These are phyloP conservation scores for Corylus avellana DNA, from an alignment of 306 rosid genomes.

Conservation along the genomic window DNA sequence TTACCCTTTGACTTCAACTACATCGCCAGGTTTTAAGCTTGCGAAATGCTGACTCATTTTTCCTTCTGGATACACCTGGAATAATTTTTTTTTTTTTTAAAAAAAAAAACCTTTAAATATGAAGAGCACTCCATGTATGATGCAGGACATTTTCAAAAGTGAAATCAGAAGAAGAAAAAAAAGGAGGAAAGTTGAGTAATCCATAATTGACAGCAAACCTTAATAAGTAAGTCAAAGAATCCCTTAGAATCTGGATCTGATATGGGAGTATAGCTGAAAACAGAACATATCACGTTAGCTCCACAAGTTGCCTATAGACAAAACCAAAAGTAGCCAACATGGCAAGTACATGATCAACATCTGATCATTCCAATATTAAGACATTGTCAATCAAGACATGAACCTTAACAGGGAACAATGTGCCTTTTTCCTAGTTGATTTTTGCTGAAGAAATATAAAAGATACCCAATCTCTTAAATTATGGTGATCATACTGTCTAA, in stretches of 20 bases:
- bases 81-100: constrained; percentile 12
- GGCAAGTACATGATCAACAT: not conserved
- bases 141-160: constrained; percentile 6
- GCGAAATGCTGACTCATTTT: constrained; percentile 99
- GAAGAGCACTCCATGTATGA: not conserved
- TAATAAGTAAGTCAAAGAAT: constrained; percentile 88
- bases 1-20: constrained; percentile 98
- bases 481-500: not conserved
- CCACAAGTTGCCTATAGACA: constrained; percentile 22
- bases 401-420: not conserved
- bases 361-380: not conserved
- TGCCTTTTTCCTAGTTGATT: not conserved
- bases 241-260: constrained; percentile 92
- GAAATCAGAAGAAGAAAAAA: constrained; percentile 4
- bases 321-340: constrained; percentile 17
- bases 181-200: constrained; percentile 12
- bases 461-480: not conserved
- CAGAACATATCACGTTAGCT: constrained; percentile 15
- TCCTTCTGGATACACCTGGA: constrained; percentile 92
- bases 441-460: not conserved
- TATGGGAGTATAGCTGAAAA: constrained; percentile 90
- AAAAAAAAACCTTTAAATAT: not conserved
- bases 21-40: constrained; percentile 94
- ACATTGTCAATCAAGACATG: not conserved
- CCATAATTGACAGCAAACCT: constrained; percentile 51